Base-by-base conservation (phyloP, 2,329 filamentous ascomycete genomes). In the Ascochyta clinopodiicola region DNA sequence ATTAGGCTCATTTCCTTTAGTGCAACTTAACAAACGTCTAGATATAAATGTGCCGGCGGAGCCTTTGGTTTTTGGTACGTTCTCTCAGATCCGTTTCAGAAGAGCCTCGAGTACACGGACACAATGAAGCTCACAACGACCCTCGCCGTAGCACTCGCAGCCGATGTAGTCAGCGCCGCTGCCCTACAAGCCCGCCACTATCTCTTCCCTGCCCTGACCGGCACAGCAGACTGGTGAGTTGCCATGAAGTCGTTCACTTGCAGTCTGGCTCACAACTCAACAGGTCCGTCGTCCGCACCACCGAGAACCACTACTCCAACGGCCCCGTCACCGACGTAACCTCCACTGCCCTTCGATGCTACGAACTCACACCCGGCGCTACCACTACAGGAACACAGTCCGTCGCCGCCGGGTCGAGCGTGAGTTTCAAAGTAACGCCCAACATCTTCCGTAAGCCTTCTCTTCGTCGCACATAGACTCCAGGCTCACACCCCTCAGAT, bases 231-330 rank as follows among this genome's bases (percentile, higher is more conserved):
- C 22, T 43, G 7, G 29, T 31, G 29, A 31, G 29, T 31, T 31
- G 12, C 5, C 29, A 13, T 31, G 12, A 15, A 22, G 5, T 24
- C 44, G 48, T 2, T 40, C 12, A 13, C 29, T 2, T 31, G 29
- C 29, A 31, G 29, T 31, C 29, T 31, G 12, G 29, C 29, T 31
- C 29, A 31, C 29, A 13, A 3, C 29, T 13, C 29, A 63, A 72
- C 47, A 73, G 71, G 71, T 60, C 68, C 39, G 67, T 65, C 24
- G 69, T 75, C 44, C 70, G 72, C 39, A 64, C 62, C 45, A 74
- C 72, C 13, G 60, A 61, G 29, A 75, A 75, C 61, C 61, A 63
- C 57, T 62, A 74, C 34, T 61, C 57, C 49, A 70, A 71, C 40
- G 72, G 49, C 15, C 64, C 66, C 17, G 57, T 73, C 22, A 64